phyloP scores from a whole-genome alignment of 164 flowering plant genomes.

The Piper longum region DNA sequence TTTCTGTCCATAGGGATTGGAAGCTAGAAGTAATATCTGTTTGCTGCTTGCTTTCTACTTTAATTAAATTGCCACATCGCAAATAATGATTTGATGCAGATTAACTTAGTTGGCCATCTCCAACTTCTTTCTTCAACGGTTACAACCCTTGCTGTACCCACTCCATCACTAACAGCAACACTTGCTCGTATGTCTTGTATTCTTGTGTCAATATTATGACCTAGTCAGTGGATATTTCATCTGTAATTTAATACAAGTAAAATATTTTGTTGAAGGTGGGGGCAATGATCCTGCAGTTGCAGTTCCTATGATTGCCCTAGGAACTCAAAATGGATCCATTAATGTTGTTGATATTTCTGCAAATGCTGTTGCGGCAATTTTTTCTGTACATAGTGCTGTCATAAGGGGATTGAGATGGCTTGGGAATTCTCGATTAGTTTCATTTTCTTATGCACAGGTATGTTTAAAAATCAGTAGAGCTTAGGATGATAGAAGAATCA shows the following conservation, averaged over 20 bases:
- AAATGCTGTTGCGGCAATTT: constrained; percentile 83
- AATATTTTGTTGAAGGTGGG: constrained; percentile 59
- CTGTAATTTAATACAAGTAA: constrained; percentile 7
- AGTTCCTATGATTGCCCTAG: constrained; percentile 92
- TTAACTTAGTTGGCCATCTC: constrained; percentile 75
- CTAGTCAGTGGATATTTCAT: neutral
- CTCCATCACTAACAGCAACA: constrained; percentile 91
- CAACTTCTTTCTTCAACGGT: constrained; percentile 96
- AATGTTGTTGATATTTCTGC: constrained; percentile 90
- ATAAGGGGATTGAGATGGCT: constrained; percentile 95
- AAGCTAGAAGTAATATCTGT: too few species aligned
- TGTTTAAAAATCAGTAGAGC: too few species aligned
- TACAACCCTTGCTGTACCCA: constrained; percentile 83
- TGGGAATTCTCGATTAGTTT: constrained; percentile 93
- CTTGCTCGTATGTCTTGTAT: constrained; percentile 68
- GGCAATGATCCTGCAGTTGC: constrained; percentile 87
- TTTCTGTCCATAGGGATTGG: too few species aligned
- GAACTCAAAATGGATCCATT: constrained; percentile 84
- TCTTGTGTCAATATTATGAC: neutral
- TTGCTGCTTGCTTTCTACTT: neutral
- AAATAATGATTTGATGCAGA: constrained; percentile 32
- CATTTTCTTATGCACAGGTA: constrained; percentile 91
- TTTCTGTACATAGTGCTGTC: constrained; percentile 57
- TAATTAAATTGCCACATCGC: too few species aligned
- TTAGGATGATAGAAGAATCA: too few species aligned